A percentile compares a stretch with the other conserved stretches of the same genome.
Conservation (phyloP, 2,329 filamentous ascomycete species). For the Colletotrichum sansevieriae region DNA sequence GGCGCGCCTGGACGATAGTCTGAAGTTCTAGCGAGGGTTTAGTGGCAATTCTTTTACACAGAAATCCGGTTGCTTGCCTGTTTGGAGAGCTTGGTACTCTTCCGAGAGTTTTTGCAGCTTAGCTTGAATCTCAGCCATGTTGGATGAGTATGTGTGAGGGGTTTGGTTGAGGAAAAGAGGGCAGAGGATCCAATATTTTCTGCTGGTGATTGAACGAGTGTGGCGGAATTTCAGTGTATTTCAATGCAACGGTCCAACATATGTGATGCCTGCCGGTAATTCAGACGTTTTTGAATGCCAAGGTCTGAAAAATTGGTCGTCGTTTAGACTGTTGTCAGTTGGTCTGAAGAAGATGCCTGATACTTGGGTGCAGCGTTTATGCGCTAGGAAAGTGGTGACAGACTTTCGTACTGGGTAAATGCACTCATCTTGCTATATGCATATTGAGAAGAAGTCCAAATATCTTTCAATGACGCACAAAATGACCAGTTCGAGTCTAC, state of each 20-base stretch:
- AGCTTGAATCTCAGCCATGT: slow-evolving; percentile 81
- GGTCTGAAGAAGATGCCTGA: slow-evolving; percentile 20
- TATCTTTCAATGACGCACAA: not conserved
- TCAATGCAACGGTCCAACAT: not conserved
- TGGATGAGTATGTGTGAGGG: slow-evolving; percentile 38
- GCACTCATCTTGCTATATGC: slow-evolving; percentile 7
- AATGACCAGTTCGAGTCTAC: not conserved
- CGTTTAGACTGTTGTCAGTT: slow-evolving; percentile 20
- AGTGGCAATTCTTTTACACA: not conserved
- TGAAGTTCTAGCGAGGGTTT: slow-evolving; percentile 76
- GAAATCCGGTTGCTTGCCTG: slow-evolving; percentile 60
- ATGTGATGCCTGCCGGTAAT: not conserved
- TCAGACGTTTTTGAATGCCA: slow-evolving; percentile 8
- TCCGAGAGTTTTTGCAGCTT: slow-evolving; percentile 86
- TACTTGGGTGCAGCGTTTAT: slow-evolving; percentile 24
- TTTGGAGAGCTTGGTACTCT: slow-evolving; percentile 88
- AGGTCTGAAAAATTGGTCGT: not conserved
- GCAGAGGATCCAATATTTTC: not conserved
- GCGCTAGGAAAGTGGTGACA: slow-evolving; percentile 32
- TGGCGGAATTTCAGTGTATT: not conserved
- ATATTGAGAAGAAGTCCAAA: not conserved
- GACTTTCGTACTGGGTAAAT: slow-evolving; percentile 17
- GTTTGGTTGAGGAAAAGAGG: slow-evolving; percentile 25
- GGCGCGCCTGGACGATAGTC: slow-evolving; percentile 79
- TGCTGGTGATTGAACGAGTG: not conserved